Evolutionary conservation across 2,329 filamentous ascomycete species (phyloP).

Genomic region (Shiraia sp.): DNA sequence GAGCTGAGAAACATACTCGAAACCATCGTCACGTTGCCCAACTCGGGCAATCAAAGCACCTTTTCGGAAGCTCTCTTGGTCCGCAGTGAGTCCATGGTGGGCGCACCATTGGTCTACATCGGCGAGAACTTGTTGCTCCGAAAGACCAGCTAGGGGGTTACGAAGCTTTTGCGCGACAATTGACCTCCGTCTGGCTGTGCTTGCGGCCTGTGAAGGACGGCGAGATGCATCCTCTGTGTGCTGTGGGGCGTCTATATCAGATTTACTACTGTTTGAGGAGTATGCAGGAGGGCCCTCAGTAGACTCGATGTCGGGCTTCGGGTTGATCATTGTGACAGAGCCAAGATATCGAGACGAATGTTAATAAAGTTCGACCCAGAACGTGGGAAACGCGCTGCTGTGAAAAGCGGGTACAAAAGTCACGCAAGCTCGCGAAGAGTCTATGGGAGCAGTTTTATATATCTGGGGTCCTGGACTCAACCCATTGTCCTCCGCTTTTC

Average conservation of each 20-base stretch:
- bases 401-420: conserved; percentile 8
- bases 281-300: conserved; percentile 27
- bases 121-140: conserved; percentile 55
- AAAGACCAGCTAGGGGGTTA: conserved; percentile 60
- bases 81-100: conserved; percentile 53
- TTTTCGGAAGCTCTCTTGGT: conserved; percentile 55
- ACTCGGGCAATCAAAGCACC: conserved; percentile 54
- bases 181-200: conserved; percentile 14
- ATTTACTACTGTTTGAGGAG: conserved; percentile 26
- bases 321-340: conserved; percentile 20
- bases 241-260: conserved; percentile 19
- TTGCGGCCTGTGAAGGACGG: conserved; percentile 4
- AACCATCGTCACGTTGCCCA: conserved; percentile 53
- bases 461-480: conserved; percentile 5
- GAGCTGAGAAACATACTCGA: conserved; percentile 53
- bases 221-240: conserved; percentile 22
- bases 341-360: not conserved
- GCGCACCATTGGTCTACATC: conserved; percentile 60
- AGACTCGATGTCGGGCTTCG: conserved; percentile 31
- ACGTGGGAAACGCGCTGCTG: not conserved
- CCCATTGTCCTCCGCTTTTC: conserved; percentile 8
- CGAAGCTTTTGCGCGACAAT: conserved; percentile 46
- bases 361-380: not conserved
- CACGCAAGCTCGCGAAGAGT: conserved; percentile 2
- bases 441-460: conserved; percentile 11